Percentiles rank a stretch among this genome's conserved stretches.
phyloP scores from a whole-genome alignment of 2,329 filamentous ascomycete species.

The Hypoxylon sp. region DNA sequence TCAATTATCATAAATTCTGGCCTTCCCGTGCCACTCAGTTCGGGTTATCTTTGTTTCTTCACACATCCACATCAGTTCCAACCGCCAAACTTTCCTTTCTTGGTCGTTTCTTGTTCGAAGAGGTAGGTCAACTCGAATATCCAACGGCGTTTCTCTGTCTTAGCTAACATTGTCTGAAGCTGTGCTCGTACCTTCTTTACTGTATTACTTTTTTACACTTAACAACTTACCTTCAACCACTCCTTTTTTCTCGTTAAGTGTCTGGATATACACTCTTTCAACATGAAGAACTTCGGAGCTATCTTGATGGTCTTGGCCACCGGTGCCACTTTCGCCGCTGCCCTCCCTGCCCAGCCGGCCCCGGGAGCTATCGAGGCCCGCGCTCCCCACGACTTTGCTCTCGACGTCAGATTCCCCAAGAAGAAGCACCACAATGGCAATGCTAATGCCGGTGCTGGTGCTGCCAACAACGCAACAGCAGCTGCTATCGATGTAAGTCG shows the following conservation, averaged over 20 bases:
- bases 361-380: constrained; percentile 30
- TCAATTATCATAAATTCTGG: constrained; percentile 41
- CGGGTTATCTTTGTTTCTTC: constrained; percentile 31
- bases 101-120: constrained; percentile 43
- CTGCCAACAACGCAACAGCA: constrained; percentile 25
- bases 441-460: constrained; percentile 1
- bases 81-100: constrained; percentile 40
- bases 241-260: constrained; percentile 37
- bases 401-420: constrained; percentile 41
- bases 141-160: background rate
- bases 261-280: constrained; percentile 46
- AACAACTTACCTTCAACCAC: constrained; percentile 35
- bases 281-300: constrained; percentile 57
- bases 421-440: constrained; percentile 16
- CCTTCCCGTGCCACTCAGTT: constrained; percentile 31
- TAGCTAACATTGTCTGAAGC: constrained; percentile 44
- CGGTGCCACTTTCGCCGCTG: constrained; percentile 52
- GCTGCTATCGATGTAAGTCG: constrained; percentile 15
- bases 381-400: constrained; percentile 25
- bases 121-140: constrained; percentile 42
- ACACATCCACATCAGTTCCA: constrained; percentile 40
- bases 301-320: constrained; percentile 55
- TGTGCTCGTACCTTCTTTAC: constrained; percentile 48
- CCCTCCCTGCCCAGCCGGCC: constrained; percentile 42
- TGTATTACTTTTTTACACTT: constrained; percentile 42